These are phyloP conservation scores for Solidago caesia DNA, from an alignment of 129 eudicot genomes.

Conservation along the genomic window DNA sequence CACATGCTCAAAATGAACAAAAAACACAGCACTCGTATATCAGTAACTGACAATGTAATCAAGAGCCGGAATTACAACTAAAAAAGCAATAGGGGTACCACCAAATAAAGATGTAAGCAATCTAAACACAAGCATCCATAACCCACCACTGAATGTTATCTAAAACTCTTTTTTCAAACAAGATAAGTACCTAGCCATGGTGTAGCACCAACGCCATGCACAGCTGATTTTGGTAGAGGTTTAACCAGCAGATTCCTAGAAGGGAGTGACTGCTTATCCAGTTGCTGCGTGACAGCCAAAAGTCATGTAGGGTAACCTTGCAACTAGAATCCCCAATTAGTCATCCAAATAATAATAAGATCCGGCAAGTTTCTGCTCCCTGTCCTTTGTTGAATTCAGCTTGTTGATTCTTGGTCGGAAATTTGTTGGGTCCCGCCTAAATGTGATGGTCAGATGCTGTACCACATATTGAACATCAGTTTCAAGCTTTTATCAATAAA, in stretches of 20 bases:
- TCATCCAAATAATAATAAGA: slow-evolving; percentile 86
- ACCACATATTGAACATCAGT: not conserved
- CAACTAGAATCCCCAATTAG: slow-evolving; percentile 26
- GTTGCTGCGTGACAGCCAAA: slow-evolving; percentile 14
- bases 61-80: not conserved
- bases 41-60: not conserved
- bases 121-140: slow-evolving; percentile 16
- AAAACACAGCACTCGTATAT: not conserved
- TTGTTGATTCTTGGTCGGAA: slow-evolving; percentile 84
- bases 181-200: not conserved
- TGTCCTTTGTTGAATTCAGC: slow-evolving; percentile 79
- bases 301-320: slow-evolving; percentile 18
- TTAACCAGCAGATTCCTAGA: not conserved
- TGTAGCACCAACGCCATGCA: not conserved
- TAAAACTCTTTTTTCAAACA: slow-evolving; percentile 10
- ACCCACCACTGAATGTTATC: slow-evolving; percentile 7
- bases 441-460: slow-evolving; percentile 5
- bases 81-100: not conserved
- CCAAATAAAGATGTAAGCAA: not conserved
- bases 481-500: not conserved
- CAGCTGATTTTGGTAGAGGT: not conserved
- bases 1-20: not conserved
- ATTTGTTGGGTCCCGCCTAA: slow-evolving; percentile 80
- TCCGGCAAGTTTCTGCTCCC: slow-evolving; percentile 93
- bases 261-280: not conserved